These are phyloP conservation scores for Grosmannia serpens DNA, from an alignment of 2,329 filamentous ascomycete species.

Conservation along the genomic window DNA sequence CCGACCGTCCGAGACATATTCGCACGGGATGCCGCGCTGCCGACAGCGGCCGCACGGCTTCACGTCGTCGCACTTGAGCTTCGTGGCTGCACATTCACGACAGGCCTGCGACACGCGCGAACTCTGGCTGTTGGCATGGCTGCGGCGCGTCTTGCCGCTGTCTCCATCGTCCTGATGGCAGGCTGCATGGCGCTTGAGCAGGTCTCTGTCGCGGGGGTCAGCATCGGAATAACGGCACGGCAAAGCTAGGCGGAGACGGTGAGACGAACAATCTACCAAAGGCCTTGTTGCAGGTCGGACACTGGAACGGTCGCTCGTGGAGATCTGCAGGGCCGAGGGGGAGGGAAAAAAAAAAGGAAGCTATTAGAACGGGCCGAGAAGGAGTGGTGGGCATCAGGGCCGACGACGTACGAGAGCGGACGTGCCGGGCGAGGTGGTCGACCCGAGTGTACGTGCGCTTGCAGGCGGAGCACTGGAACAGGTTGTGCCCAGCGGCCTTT, in stretches of 20 bases:
- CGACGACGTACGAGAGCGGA: slow-evolving; percentile 7
- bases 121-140: slow-evolving; percentile 14
- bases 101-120: slow-evolving; percentile 43
- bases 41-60: slow-evolving; percentile 43
- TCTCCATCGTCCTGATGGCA: slow-evolving; percentile 5
- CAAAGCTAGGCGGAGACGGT: background rate
- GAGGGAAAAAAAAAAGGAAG: background rate
- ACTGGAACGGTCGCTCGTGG: slow-evolving; percentile 10
- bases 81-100: slow-evolving; percentile 36
- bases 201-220: slow-evolving; percentile 2
- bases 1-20: slow-evolving; percentile 14
- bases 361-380: too few species aligned
- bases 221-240: background rate
- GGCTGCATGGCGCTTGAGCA: slow-evolving; percentile 7
- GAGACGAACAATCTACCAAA: slow-evolving; percentile 7
- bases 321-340: slow-evolving; percentile 1
- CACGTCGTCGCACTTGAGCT: slow-evolving; percentile 43
- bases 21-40: slow-evolving; percentile 34
- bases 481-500: background rate
- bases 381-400: too few species aligned
- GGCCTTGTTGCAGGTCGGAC: slow-evolving; percentile 6
- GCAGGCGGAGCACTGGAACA: slow-evolving; percentile 10
- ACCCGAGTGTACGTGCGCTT: slow-evolving; percentile 8
- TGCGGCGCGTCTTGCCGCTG: background rate
- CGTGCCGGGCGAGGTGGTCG: slow-evolving; percentile 10